A percentile compares a stretch with the other conserved stretches of the same genome.
Conservation (phyloP, 164 flowering plant species). For the Piper longum region DNA sequence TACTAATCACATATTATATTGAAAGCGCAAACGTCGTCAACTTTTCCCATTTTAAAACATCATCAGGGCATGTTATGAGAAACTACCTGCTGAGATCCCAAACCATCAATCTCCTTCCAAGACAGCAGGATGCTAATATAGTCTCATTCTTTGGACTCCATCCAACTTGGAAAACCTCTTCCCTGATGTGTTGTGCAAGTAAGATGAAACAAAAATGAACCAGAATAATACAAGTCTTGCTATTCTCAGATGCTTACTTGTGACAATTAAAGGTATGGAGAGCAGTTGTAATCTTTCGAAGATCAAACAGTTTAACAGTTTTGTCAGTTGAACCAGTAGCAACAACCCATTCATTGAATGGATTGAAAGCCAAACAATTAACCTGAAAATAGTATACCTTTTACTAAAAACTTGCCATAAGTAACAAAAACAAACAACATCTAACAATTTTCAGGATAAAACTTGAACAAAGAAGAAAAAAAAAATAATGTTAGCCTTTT, state of each 20-base stretch:
- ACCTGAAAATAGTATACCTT: slow-evolving; percentile 33
- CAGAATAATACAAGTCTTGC: background rate
- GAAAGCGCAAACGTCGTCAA: too few species aligned
- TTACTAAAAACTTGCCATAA: too few species aligned
- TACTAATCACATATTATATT: too few species aligned
- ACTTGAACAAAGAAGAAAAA: too few species aligned
- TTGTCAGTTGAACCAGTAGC: slow-evolving; percentile 97
- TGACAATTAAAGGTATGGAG: slow-evolving; percentile 85
- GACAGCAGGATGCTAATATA: slow-evolving; percentile 90
- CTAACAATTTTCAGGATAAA: too few species aligned
- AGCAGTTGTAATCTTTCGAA: slow-evolving; percentile 63
- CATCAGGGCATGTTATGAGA: background rate
- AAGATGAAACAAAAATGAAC: too few species aligned
- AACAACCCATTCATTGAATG: slow-evolving; percentile 91
- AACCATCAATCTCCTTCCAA: slow-evolving; percentile 90
- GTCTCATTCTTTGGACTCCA: slow-evolving; percentile 97
- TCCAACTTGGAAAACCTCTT: slow-evolving; percentile 94
- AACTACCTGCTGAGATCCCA: slow-evolving; percentile 99
- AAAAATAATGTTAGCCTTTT: too few species aligned
- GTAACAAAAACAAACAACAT: too few species aligned
- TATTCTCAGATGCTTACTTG: slow-evolving; percentile 43
- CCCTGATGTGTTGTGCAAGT: slow-evolving; percentile 24
- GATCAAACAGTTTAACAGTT: slow-evolving; percentile 89
- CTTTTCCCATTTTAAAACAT: background rate
- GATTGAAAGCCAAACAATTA: slow-evolving; percentile 92